Percentiles rank a stretch among this genome's conserved stretches.
phyloP scores from a whole-genome alignment of 1,284 basidiomycete genomes.

The Puccinia novopanici region DNA sequence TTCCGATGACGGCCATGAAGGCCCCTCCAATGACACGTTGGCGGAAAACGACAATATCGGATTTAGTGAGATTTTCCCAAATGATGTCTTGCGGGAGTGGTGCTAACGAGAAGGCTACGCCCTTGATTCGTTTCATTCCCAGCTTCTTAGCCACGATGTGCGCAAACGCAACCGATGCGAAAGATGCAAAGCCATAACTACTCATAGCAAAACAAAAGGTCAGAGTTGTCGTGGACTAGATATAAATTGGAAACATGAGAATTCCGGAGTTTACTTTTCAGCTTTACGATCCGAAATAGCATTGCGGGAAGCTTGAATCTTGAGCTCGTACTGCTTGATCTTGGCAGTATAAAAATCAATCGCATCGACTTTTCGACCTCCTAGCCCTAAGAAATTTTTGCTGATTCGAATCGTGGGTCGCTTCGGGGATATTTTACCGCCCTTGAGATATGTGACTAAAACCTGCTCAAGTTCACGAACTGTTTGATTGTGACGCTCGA shows the following conservation, averaged over 20 bases:
- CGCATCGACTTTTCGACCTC: slow-evolving; percentile 69
- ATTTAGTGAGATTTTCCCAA: slow-evolving; percentile 81
- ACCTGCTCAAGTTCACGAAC: slow-evolving; percentile 79
- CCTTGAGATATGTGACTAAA: slow-evolving; percentile 77
- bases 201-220: neutral
- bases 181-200: slow-evolving; percentile 72
- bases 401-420: slow-evolving; percentile 74
- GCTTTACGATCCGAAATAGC: slow-evolving; percentile 53
- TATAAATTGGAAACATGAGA: slow-evolving; percentile 59
- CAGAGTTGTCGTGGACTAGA: slow-evolving; percentile 73
- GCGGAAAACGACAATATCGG: slow-evolving; percentile 68
- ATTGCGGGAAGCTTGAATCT: slow-evolving; percentile 75
- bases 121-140: slow-evolving; percentile 70
- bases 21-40: slow-evolving; percentile 74
- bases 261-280: slow-evolving; percentile 65
- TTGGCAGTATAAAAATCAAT: slow-evolving; percentile 74
- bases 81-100: slow-evolving; percentile 66
- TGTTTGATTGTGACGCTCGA: slow-evolving; percentile 74
- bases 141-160: slow-evolving; percentile 77
- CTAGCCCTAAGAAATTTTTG: slow-evolving; percentile 69
- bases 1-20: slow-evolving; percentile 70
- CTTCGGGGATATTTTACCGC: slow-evolving; percentile 71
- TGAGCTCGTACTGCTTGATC: slow-evolving; percentile 66
- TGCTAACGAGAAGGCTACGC: slow-evolving; percentile 70
- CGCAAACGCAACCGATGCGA: slow-evolving; percentile 87